A percentile compares a stretch with the other conserved stretches of the same genome.
phyloP scores from a whole-genome alignment of 2,329 filamentous ascomycete species.

The Tetracladium maxilliforme region DNA sequence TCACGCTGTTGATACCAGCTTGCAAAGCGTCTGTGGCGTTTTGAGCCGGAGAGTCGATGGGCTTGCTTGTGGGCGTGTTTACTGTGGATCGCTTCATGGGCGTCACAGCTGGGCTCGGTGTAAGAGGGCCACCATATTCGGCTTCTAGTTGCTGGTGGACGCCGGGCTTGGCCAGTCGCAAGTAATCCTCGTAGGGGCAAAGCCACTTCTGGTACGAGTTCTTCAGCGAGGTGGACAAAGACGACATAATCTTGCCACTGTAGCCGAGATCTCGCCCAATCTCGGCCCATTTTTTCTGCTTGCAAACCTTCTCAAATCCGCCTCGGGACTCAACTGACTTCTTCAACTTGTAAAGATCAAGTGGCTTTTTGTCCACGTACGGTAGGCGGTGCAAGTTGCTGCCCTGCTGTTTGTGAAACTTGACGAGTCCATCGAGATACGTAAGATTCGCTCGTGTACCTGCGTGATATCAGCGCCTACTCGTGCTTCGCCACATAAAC shows the following conservation, averaged over 20 bases:
- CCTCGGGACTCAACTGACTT: slow-evolving; percentile 92
- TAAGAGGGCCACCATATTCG: slow-evolving; percentile 85
- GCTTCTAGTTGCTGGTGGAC: slow-evolving; percentile 93
- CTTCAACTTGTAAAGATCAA: slow-evolving; percentile 90
- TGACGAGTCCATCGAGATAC: slow-evolving; percentile 86
- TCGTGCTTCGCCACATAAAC: too few species aligned
- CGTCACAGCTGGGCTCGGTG: slow-evolving; percentile 58
- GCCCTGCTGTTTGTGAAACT: slow-evolving; percentile 94
- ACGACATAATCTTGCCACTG: slow-evolving; percentile 99
- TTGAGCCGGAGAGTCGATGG: slow-evolving; percentile 51
- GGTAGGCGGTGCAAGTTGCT: slow-evolving; percentile 88
- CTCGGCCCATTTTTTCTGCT: slow-evolving; percentile 97
- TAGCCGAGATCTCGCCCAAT: slow-evolving; percentile 94
- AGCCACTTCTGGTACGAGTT: slow-evolving; percentile 98
- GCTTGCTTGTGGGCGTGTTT: slow-evolving; percentile 41
- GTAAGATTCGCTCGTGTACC: slow-evolving; percentile 90
- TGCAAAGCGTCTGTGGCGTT: slow-evolving; percentile 38
- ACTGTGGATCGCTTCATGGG: slow-evolving; percentile 54
- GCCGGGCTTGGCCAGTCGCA: slow-evolving; percentile 79
- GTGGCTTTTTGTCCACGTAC: slow-evolving; percentile 91
- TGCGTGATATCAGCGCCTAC: too few species aligned
- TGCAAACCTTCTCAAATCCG: slow-evolving; percentile 93
- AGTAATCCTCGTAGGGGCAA: slow-evolving; percentile 89
- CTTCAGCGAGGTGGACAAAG: slow-evolving; percentile 89
- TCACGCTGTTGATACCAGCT: slow-evolving; percentile 27